phyloP scores from a whole-genome alignment of 371 early-diverging fungal genomes.

The Syncephalis fuscata region DNA sequence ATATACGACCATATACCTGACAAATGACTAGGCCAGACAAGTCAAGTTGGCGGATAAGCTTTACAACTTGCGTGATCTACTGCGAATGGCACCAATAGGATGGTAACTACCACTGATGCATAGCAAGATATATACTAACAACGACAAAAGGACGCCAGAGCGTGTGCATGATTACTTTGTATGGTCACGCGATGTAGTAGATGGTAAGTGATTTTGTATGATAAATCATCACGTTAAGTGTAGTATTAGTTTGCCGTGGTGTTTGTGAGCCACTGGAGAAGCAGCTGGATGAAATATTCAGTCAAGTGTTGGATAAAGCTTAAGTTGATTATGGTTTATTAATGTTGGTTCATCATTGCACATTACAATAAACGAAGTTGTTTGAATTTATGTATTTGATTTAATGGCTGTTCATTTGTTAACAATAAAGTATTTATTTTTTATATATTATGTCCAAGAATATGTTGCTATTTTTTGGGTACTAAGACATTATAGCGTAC shows the following conservation, averaged over 20 bases:
- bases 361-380: no score
- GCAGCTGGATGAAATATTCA: not conserved
- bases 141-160: conserved; percentile 8
- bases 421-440: no score
- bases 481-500: no score
- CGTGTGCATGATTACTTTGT: conserved; percentile 25
- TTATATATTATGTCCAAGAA: no score
- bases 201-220: conserved; percentile 10
- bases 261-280: not conserved
- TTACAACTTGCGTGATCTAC: conserved; percentile 26
- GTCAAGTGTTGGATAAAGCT: no score
- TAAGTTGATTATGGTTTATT: no score
- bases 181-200: conserved; percentile 30
- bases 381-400: no score
- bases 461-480: no score
- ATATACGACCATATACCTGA: not conserved
- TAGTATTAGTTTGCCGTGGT: not conserved
- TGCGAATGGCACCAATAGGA: conserved; percentile 14
- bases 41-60: conserved; percentile 39
- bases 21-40: conserved; percentile 17
- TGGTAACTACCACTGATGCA: conserved; percentile 13
- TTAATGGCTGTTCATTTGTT: no score
- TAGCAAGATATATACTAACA: not conserved
- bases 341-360: no score
- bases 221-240: not conserved